These are phyloP conservation scores for Larix sibirica DNA, from an alignment of 83 land plant species.

Conservation along the genomic window DNA sequence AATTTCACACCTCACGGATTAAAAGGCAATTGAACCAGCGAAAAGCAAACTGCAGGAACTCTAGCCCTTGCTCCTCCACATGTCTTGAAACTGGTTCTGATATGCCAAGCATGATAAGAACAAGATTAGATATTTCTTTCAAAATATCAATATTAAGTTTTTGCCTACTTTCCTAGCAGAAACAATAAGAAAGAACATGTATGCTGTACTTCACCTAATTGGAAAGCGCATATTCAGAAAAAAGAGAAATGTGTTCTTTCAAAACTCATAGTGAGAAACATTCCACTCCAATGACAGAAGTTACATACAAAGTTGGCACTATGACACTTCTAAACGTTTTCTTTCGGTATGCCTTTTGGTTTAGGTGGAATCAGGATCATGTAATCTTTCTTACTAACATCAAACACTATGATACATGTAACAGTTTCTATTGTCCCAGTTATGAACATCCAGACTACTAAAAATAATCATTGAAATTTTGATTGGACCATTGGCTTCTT, in stretches of 20 bases:
- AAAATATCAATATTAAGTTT: not conserved
- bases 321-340: not conserved
- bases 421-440: too few relatives aligned
- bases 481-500: too few relatives aligned
- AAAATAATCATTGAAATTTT: too few relatives aligned
- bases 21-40: constrained; percentile 99
- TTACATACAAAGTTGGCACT: not conserved
- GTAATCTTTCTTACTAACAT: too few relatives aligned
- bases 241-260: not conserved
- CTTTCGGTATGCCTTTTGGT: too few relatives aligned
- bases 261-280: not conserved
- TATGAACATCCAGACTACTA: too few relatives aligned
- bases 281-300: not conserved
- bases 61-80: constrained; percentile 96
- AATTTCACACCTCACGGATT: constrained; percentile 83
- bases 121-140: not conserved
- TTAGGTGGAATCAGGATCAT: too few relatives aligned
- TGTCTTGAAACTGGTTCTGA: constrained; percentile 94
- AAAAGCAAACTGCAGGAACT: constrained; percentile 97
- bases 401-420: too few relatives aligned
- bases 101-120: not conserved
- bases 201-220: not conserved
- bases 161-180: not conserved
- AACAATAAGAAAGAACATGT: constrained; percentile 13
- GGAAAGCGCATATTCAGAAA: not conserved